Evolutionary conservation across 192 early-diverging fungal species (phyloP), one percentile per base, ranked within the genome.

Genomic region (Entomortierella parvispora): DNA sequence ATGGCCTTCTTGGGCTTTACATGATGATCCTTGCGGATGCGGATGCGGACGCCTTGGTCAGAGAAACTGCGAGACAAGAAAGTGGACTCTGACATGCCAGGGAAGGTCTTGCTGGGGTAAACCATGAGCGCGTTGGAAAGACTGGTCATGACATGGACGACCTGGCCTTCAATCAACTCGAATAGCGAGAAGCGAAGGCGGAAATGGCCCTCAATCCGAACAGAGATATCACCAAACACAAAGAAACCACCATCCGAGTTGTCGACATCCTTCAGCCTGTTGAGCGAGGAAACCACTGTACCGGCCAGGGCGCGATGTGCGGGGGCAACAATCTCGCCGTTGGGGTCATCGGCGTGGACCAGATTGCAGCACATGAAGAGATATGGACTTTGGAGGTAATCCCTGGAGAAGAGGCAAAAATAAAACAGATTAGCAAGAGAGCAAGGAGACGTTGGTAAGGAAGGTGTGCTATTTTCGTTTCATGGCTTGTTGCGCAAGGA

Each of bases 361-460:
- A 98, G 85, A 33, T 94, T 94, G 20, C 92, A 94, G 71, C 94
- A 96, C 94, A 96, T 95, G 81, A 98, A 98, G 75, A 95, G 94
- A 78, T 95, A 94, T 32, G 94, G 93, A 74, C 93, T 93, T 71
- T 88, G 88, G 23, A 82, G 70, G 58, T 69, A 85, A 34, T 81
- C 71, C 32, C 82, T 85, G 63, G 4, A 22, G 23, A 14, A 52
- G 28, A 56, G 34, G 44, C 25, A 48, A 22, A 50, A 31, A 60
- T 37, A 55, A 29, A 26, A 45, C 20, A 20, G 6, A 25, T 15
- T 23, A 58, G 29, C 57, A 59, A 32, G 28, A 29, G 42, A n/a
- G 17, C 2, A 50, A n/a, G 12, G n/a, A 26, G 22, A 47, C 43
- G 46, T 25, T 20, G 7, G 50, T 47, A 50, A 34, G 10, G 47